Base-by-base conservation (phyloP, 108 stramenopile genomes). In the Skeletonema marinoi region DNA sequence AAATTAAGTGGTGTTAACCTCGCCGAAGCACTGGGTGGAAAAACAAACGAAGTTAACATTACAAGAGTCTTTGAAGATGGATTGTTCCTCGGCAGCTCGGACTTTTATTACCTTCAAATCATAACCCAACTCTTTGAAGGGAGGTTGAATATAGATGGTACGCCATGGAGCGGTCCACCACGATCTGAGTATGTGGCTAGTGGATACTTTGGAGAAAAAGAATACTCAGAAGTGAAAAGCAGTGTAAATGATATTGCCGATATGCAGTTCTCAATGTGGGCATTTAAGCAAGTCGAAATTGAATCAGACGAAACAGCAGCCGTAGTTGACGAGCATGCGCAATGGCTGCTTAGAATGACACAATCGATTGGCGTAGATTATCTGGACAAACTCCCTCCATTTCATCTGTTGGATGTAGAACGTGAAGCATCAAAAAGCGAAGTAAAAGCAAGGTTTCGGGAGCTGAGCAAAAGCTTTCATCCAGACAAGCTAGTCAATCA, bases 391-490 rank as follows among this genome's bases (percentile, higher is more conserved):
- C 60, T 83, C 36, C 54, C 82, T n/a, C 82, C 82, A 1, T 83
- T 78, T 78, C 73, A 83, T 71, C 73, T 85, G 31, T 42, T 85
- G 10, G 84, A 81, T 68, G 80, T 85, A 1, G 84, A 81, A 66
- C 74, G 79, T 16, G 65, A 60, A 7, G 78, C 84, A 10, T 71
- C 74, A 19, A 81, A 81, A 56, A 60, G 32, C 7, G 84, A 77
- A 21, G 84, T 85, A 25, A 85, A 85, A 39, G 60, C 80, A 3
- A 61, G 80, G 50, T 85, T 85, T 61, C 51, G 84, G 25, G 84
- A 80, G 32, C 51, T 85, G 31, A 73, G 75, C 29, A 68, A 80
- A 14, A 51, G 29, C 13, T 85, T 81, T 50, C 84, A 85, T 60
- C 84, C 84, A 3, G 84, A 85, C 41, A 85, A 85, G 44, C 21